These are phyloP conservation scores for Geotrichum candidum DNA, from an alignment of 1,139 yeast species.

Conservation along the genomic window DNA sequence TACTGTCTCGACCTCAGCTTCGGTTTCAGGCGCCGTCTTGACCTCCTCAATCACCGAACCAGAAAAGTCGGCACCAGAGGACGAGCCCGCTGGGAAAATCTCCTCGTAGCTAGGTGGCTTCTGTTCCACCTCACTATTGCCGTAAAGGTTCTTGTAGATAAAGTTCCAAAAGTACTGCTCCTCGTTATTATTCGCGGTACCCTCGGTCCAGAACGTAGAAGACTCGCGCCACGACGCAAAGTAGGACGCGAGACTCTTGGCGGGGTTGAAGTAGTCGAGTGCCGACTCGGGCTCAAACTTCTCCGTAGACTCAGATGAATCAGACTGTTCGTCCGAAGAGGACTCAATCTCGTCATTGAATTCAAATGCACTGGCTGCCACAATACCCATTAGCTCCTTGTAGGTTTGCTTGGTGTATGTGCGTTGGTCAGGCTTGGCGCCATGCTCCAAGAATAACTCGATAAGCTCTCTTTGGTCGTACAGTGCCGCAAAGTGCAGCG, in stretches of 20 bases:
- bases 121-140: background rate
- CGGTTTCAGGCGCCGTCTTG: slow-evolving; percentile 10
- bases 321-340: background rate
- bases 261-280: slow-evolving; percentile 11
- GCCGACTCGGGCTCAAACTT: background rate
- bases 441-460: slow-evolving; percentile 50
- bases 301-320: background rate
- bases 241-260: slow-evolving; percentile 7
- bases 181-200: background rate
- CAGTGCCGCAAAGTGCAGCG: slow-evolving; percentile 77
- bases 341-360: slow-evolving; percentile 7
- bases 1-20: slow-evolving; percentile 17
- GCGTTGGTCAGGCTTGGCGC: slow-evolving; percentile 51
- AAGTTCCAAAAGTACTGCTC: slow-evolving; percentile 8
- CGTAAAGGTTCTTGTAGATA: slow-evolving; percentile 5
- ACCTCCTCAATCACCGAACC: slow-evolving; percentile 23
- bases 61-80: slow-evolving; percentile 37
- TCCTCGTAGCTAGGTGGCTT: slow-evolving; percentile 68
- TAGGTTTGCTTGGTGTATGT: slow-evolving; percentile 47
- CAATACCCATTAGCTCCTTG: slow-evolving; percentile 39
- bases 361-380: slow-evolving; percentile 8
- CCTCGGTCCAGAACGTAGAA: background rate
- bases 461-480: slow-evolving; percentile 59
- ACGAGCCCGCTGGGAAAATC: slow-evolving; percentile 61
- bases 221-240: slow-evolving; percentile 11